Evolutionary conservation across 805 yeast genomes (phyloP).

Genomic region (Kuraishia hungarica): DNA sequence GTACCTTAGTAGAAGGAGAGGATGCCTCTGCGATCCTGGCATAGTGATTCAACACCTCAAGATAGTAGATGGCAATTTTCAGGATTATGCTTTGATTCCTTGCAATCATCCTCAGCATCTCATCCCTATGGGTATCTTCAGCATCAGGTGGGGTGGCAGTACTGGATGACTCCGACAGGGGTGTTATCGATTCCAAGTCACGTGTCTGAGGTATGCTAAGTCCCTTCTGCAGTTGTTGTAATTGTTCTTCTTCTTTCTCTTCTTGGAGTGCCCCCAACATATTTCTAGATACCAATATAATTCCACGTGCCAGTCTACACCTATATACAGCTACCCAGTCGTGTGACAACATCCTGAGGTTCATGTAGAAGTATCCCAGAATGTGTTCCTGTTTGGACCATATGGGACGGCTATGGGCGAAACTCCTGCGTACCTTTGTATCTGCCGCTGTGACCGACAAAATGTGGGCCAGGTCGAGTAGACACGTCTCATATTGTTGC

Average conservation of each 20-base stretch:
- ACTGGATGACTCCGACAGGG: not conserved
- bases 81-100: not conserved
- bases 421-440: conserved; percentile 11
- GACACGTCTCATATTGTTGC: not conserved
- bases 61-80: not conserved
- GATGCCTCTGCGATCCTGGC: not conserved
- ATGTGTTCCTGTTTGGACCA: conserved; percentile 12
- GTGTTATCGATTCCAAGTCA: not conserved
- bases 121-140: not conserved
- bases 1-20: not conserved
- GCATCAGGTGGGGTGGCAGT: not conserved
- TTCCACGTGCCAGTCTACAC: not conserved
- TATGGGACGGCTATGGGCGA: conserved; percentile 13
- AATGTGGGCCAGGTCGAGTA: not conserved
- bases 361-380: conserved; percentile 1
- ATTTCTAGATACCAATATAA: not conserved
- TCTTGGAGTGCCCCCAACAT: not conserved
- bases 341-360: not conserved
- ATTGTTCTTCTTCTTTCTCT: not conserved
- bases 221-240: not conserved
- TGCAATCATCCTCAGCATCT: not conserved
- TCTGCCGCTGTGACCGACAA: not conserved
- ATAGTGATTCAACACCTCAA: not conserved
- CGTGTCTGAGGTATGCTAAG: not conserved
- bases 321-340: not conserved